Evolutionary conservation across 495 filamentous ascomycete species (phyloP), one percentile per base, ranked within the genome.

Genomic region (Podospora pseudocomata): DNA sequence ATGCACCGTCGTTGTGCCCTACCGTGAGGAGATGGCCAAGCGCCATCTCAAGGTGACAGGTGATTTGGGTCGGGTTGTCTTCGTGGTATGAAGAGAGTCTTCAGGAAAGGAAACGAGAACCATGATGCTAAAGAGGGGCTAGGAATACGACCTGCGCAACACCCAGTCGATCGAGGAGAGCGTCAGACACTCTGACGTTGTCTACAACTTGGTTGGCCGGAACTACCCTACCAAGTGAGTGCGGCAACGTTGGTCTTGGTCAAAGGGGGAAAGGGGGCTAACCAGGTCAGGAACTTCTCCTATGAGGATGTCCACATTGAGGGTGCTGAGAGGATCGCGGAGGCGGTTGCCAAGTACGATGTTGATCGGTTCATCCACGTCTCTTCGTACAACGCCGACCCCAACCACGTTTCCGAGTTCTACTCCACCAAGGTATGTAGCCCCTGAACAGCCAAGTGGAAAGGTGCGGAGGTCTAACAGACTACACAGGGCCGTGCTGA

Each of bases 321-420:
- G 78, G 94, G 95, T 56, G 87, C 89, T n/a, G 91, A 95, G 82
- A 90, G 96, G 65, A 99, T 99, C 73, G 93, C 87, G 27, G 93
- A 97, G 76, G 96, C 96, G 64, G 92, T 92, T 54, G 96, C 95
- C 71, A 99, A 99, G 80, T 99, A 99, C 80, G 95, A 99, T 73
- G 87, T 97, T 68, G 95, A 99, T 81, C 90, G 95, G 58, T 99
- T 90, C 84, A 91, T 99, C 70, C 95, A 99, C 72, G 90, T 99
- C 73, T 98, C 96, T 53, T 96, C 92, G 53, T 93, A 94, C 84
- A 97, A 95, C 76, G 96, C 93, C 62, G 84, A 92, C 77, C 85
- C 86, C 32, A 83, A 91, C 68, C 97, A 93, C 39, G 81, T 89
- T 2, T 94, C 92, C 34, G 89, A 94, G 74, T 98, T 89, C 86